Percentiles rank a stretch among this genome's conserved stretches.
These are phyloP conservation scores for Isoetes taiwanensis DNA, from an alignment of 75 land plant species.

Conservation along the genomic window DNA sequence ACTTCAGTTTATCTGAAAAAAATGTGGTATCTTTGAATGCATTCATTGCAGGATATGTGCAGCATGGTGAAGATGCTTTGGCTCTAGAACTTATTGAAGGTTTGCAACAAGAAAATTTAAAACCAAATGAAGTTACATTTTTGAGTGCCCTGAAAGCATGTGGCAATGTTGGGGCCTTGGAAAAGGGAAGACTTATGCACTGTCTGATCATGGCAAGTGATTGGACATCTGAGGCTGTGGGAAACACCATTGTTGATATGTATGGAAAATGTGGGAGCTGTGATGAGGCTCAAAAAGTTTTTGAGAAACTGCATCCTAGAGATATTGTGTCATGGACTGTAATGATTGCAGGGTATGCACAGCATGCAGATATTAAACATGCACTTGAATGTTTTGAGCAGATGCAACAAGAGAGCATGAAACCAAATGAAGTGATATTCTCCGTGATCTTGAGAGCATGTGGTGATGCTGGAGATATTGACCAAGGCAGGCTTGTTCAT, in stretches of 20 bases:
- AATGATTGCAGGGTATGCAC: constrained; percentile 33
- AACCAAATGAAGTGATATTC: constrained; percentile 32
- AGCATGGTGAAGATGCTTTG: constrained; percentile 13
- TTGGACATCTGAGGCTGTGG: constrained; percentile 13
- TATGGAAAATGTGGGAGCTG: constrained; percentile 49
- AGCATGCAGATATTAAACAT: constrained; percentile 13
- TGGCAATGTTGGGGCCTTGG: constrained; percentile 26
- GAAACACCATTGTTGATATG: constrained; percentile 42
- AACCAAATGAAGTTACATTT: constrained; percentile 31
- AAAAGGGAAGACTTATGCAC: constrained; percentile 29
- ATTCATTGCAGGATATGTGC: constrained; percentile 33
- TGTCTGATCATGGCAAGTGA: constrained; percentile 18
- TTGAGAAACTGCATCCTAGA: constrained; percentile 23
- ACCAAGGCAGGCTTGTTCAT: constrained; percentile 29
- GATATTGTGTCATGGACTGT: constrained; percentile 45
- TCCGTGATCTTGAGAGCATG: constrained; percentile 28
- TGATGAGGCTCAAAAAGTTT: constrained; percentile 30
- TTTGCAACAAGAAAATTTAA: constrained; percentile 24
- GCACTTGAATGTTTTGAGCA: constrained; percentile 32
- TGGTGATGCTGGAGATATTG: constrained; percentile 25
- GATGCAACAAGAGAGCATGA: constrained; percentile 26
- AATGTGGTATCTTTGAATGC: constrained; percentile 45
- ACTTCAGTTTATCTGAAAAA: no score
- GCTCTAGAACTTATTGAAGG: constrained; percentile 32
- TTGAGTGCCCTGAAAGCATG: constrained; percentile 28